Percentiles rank a stretch among this genome's conserved stretches.
Evolutionary conservation across 2,329 filamentous ascomycete species (phyloP).

Genomic region (Botrytis galanthina): DNA sequence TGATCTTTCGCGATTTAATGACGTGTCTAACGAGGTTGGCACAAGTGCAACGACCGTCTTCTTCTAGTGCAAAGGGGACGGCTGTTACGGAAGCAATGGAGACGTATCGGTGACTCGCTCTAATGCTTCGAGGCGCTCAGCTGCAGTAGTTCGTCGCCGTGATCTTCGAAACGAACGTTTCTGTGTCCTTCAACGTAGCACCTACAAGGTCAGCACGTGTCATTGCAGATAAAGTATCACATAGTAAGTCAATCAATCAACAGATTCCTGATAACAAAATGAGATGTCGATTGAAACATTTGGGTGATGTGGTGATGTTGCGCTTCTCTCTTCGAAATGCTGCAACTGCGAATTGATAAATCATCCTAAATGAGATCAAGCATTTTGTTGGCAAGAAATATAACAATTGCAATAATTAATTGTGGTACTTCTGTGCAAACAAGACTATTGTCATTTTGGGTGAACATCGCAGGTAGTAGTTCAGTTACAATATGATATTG

Average conservation of each 20-base stretch:
- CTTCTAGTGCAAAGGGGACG: slow-evolving; percentile 26
- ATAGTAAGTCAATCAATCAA: slow-evolving; percentile 28
- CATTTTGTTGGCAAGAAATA: slow-evolving; percentile 5
- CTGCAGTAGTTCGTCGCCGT: slow-evolving; percentile 37
- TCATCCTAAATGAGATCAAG: background rate
- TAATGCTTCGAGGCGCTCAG: slow-evolving; percentile 37
- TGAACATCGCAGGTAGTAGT: slow-evolving; percentile 27
- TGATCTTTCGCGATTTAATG: slow-evolving; percentile 33
- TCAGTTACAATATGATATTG: slow-evolving; percentile 24
- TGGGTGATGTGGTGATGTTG: slow-evolving; percentile 26
- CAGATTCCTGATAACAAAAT: slow-evolving; percentile 31
- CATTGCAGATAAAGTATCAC: slow-evolving; percentile 37
- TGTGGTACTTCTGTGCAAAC: background rate
- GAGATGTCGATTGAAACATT: slow-evolving; percentile 27
- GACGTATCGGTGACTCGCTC: slow-evolving; percentile 29
- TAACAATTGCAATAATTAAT: slow-evolving; percentile 5
- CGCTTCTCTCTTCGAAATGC: slow-evolving; percentile 27
- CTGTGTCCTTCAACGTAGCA: slow-evolving; percentile 34
- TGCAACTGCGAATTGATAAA: slow-evolving; percentile 10
- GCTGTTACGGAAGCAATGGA: slow-evolving; percentile 28
- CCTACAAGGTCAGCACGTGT: slow-evolving; percentile 40
- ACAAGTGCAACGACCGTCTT: slow-evolving; percentile 34
- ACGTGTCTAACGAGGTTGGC: slow-evolving; percentile 38
- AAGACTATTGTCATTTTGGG: slow-evolving; percentile 13
- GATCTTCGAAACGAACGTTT: slow-evolving; percentile 37